Evolutionary conservation across 768 basidiomycete species (phyloP), one percentile per base, ranked within the genome.

Genomic region (Amanita jacksonii): DNA sequence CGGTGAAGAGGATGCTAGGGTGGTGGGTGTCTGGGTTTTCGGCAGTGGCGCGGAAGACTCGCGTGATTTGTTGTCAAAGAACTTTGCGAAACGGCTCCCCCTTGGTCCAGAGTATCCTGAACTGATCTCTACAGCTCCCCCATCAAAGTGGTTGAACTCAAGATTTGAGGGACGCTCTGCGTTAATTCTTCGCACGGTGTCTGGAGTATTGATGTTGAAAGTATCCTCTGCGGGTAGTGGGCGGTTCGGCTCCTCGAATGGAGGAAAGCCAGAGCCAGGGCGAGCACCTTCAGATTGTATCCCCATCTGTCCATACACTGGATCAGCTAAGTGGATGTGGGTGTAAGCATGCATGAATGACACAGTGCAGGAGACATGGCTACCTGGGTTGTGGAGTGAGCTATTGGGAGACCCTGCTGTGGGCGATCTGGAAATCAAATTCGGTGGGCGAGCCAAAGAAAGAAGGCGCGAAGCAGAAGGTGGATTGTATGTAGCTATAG

Each of bases 41-140:
- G 62, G 53, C 24, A 62, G 50, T 30, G 60, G 49, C 15, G 54
- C 39, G 23, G 50, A 51, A 15, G 53, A 54, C 10, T 79, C 78
- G 49, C 70, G 72, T 19, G 64, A 60, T 59, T 85, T 87, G n/a
- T 73, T 73, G 52, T 89, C 86, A 50, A 89, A 90, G 60, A 88
- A 87, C 57, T 88, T 90, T 24, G 85, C 87, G 58, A 89, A 84
- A 28, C 87, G 79, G 56, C 86, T 89, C 31, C 86, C 86, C 59
- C 81, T 86, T 19, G 69, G 70, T 24, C 68, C 63, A 10, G 75
- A 67, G 54, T 74, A 66, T 24, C 72, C 69, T 20, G 68, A 67
- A 19, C 65, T 65, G 41, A 53, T 62, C 7, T 66, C 65, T 20
- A 30, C 34, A 15, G 19, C 12, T 12, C 16, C 35, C 16, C 36